These are phyloP conservation scores for Fusarium verrucosum DNA, from an alignment of 2,329 filamentous ascomycete genomes.

Conservation along the genomic window DNA sequence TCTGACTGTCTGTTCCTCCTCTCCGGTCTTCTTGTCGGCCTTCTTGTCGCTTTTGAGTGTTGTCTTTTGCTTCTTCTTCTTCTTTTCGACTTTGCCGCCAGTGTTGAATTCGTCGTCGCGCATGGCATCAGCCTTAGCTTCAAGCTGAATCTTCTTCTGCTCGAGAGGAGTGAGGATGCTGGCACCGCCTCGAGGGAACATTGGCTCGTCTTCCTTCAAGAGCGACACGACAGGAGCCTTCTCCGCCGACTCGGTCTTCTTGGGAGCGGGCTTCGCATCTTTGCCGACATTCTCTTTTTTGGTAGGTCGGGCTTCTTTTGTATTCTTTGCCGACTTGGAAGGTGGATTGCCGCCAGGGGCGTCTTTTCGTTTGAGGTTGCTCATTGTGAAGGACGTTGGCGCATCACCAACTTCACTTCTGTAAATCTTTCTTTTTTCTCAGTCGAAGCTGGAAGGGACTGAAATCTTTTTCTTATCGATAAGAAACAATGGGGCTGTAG, in stretches of 20 bases:
- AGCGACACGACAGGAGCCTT: constrained; percentile 55
- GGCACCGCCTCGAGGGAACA: constrained; percentile 92
- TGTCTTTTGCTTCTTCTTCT: constrained; percentile 69
- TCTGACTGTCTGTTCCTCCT: constrained; percentile 67
- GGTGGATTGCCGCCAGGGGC: constrained; percentile 61
- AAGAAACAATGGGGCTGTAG: constrained; percentile 12
- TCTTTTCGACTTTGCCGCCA: constrained; percentile 55
- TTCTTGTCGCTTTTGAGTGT: constrained; percentile 63
- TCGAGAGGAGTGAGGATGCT: constrained; percentile 92
- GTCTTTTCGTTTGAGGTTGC: constrained; percentile 67
- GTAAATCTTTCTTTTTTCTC: constrained; percentile 13
- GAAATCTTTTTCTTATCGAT: constrained; percentile 23
- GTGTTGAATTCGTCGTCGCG: constrained; percentile 79
- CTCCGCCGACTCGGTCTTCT: constrained; percentile 45
- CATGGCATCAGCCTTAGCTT: constrained; percentile 90
- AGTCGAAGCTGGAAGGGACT: constrained; percentile 14
- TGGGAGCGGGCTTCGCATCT: constrained; percentile 46
- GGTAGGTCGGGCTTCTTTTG: constrained; percentile 57
- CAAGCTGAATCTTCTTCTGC: constrained; percentile 93
- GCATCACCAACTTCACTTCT: constrained; percentile 42
- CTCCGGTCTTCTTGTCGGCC: constrained; percentile 53
- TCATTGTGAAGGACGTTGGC: constrained; percentile 56
- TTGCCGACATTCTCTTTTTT: constrained; percentile 53
- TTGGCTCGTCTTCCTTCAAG: constrained; percentile 80
- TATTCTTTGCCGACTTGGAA: constrained; percentile 59